Conservation (phyloP, 176 grass and related monocot genomes). For the Phragmites australis region DNA sequence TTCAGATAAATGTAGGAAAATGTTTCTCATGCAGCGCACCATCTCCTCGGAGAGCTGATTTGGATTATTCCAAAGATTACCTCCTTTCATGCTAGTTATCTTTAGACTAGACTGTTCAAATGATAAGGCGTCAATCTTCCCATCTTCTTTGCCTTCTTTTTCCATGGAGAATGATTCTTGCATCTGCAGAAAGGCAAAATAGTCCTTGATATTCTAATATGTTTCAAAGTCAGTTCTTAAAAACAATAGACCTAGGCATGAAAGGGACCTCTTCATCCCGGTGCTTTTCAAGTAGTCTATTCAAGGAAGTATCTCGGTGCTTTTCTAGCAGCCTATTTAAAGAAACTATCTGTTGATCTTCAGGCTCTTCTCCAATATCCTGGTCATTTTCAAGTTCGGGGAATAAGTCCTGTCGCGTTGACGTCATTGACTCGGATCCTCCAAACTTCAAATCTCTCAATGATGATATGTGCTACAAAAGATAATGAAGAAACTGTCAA, state of each 20-base stretch:
- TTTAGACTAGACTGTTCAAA: conserved; percentile 60
- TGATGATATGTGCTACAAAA: conserved; percentile 83
- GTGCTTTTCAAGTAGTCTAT: conserved; percentile 61
- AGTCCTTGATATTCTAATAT: conserved; percentile 4
- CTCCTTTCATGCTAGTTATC: conserved; percentile 56
- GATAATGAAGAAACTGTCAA: conserved; percentile 38
- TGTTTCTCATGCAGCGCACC: conserved; percentile 99
- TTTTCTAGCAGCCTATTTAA: conserved; percentile 56
- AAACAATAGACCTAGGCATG: conserved; percentile 16
- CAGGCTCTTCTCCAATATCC: conserved; percentile 39
- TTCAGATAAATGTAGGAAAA: conserved; percentile 90
- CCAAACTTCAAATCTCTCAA: conserved; percentile 84
- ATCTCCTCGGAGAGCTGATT: conserved; percentile 98
- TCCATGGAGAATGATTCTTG: conserved; percentile 35
- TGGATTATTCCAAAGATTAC: conserved; percentile 67
- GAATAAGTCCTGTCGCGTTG: conserved; percentile 51
- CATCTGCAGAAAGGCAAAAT: conserved; percentile 48
- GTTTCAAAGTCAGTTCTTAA: not conserved
- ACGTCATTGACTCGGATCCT: conserved; percentile 60
- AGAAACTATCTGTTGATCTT: conserved; percentile 46
- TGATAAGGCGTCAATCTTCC: conserved; percentile 44
- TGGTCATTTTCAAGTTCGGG: conserved; percentile 46
- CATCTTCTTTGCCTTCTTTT: conserved; percentile 44
- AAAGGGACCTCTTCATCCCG: conserved; percentile 71
- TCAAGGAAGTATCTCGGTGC: conserved; percentile 55